Conservation (phyloP, 208 protist species). For the Spongospora subterranea region DNA sequence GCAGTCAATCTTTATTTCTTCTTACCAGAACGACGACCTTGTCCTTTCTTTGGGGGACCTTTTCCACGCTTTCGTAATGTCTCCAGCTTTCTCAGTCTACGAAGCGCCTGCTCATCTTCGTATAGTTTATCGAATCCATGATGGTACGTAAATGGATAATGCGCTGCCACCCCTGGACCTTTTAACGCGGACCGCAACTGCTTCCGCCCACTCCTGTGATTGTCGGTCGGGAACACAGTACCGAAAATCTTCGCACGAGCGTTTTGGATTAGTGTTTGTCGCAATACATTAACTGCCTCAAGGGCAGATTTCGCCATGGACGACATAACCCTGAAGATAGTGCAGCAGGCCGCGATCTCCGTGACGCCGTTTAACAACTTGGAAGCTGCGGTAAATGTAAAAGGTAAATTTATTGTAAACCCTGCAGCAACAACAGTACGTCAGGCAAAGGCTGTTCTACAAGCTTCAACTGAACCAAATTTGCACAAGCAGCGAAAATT, state of each 20-base stretch:
- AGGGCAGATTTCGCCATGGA: neutral
- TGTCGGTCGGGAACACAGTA: neutral
- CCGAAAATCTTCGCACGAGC: neutral
- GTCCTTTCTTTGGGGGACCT: slow-evolving; percentile 38
- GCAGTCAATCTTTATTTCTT: neutral
- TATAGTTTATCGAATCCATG: slow-evolving; percentile 46
- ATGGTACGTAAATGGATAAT: slow-evolving; percentile 44
- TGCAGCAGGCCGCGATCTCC: neutral
- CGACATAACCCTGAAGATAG: neutral
- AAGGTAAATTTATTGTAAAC: too few species aligned
- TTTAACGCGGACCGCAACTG: slow-evolving; percentile 6
- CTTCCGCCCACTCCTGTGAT: neutral
- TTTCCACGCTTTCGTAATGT: slow-evolving; percentile 36
- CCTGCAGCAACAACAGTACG: too few species aligned
- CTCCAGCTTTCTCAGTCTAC: neutral
- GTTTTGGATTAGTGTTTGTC: neutral
- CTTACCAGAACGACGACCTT: neutral
- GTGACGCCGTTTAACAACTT: too few species aligned
- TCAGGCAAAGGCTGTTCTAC: too few species aligned
- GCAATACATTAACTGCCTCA: neutral
- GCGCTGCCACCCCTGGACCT: neutral
- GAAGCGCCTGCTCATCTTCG: neutral
- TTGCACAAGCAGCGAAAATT: too few species aligned
- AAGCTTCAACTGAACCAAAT: too few species aligned
- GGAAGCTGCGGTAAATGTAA: too few species aligned